Base-by-base conservation (phyloP, 2,329 filamentous ascomycete species). In the Didymella sp. region DNA sequence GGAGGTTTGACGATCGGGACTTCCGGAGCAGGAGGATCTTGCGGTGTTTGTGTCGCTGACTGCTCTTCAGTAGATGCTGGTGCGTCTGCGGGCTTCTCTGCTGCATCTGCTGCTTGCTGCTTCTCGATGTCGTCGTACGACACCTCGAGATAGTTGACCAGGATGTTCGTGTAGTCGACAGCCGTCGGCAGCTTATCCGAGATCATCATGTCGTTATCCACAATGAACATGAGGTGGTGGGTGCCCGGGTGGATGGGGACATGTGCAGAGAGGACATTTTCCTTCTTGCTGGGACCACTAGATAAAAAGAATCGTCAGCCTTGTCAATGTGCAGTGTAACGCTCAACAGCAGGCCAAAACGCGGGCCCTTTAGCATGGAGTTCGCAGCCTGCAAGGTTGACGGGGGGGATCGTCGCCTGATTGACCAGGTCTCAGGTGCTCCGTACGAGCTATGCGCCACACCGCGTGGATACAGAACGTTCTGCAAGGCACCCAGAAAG, bases 131-230 rank as follows among this genome's bases (percentile, higher is more conserved):
- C 89, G 53, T 92, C 89, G 31, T 91, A 87, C 68, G 85, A 91
- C 60, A 98, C 90, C 79, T 99, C 95, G 71, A 99, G 91, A 75
- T 98, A 99, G 78, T 99, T 99, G 77, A 99, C 94, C 17, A 99
- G 83, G 73, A 96, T 96, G 79, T 98, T 98, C 63, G 92, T 96
- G 75, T 96, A 97, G 76, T 99, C 95, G 56, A 99, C 95, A 1
- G 95, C 96, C 0, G 95, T 98, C 13, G 95, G 94, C 52, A 97
- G 82, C 62, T 90, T 87, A 58, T 90, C 87, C 15, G 92, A 95
- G 13, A 92, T 95, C 73, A 89, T 86, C 92, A 97, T 96, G 71
- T 94, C 89, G 56, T 90, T 91, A 78, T 98, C 94, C 47, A 97
- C 92, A 65, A 99, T 85, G 79, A 98, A 99, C 72, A 96, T 94